Evolutionary conservation across 2,329 filamentous ascomycete genomes (phyloP), one percentile per base, ranked within the genome.

Genomic region (Berkeleyomyces basicola): DNA sequence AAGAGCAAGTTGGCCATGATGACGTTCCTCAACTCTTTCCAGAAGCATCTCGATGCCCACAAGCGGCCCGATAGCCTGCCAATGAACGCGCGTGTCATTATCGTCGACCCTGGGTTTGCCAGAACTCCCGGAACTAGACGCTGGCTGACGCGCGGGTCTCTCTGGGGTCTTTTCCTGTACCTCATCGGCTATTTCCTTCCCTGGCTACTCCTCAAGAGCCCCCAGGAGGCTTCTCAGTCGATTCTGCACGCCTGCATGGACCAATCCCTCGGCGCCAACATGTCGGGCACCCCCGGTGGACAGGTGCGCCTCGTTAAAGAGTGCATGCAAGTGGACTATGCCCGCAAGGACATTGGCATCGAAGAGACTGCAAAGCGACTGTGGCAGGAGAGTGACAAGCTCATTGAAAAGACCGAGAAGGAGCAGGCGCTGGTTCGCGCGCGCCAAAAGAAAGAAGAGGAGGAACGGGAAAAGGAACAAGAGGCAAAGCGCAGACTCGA

Each of bases 221-320:
- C 90, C 0, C 75, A 84, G 61, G 85, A 88, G 74, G 93, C 89
- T 2, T 88, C 92, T 0, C 91, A 99, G 74, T 90, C 87, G 4
- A 84, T 97, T 57, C 76, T 97, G 7, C 86, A 85, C 67, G 91
- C 91, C 0, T 84, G 85, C 1, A 95, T 96, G 88, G 91, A 96
- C 62, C 80, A 81, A 2, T 77, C 79, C 2, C 82, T 90, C 59
- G 63, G 61, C 43, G 49, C 61, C 42, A 62, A 63, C 40, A 51
- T 65, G 63, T 63, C 61, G n/a, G 83, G 81, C 3, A 79, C 84
- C 42, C 82, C 80, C 1, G 69, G 73, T 0, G 88, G 88, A 7
- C 49, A 60, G 4, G 88, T 86, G 0, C 85, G 80, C 70, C 71
- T 95, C 58, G 79, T 99, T 71, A 97, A 96, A 74, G 95, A 97